Evolutionary conservation across 2,329 filamentous ascomycete genomes (phyloP), one percentile per base, ranked within the genome.

Genomic region (Aspergillus clavatus): DNA sequence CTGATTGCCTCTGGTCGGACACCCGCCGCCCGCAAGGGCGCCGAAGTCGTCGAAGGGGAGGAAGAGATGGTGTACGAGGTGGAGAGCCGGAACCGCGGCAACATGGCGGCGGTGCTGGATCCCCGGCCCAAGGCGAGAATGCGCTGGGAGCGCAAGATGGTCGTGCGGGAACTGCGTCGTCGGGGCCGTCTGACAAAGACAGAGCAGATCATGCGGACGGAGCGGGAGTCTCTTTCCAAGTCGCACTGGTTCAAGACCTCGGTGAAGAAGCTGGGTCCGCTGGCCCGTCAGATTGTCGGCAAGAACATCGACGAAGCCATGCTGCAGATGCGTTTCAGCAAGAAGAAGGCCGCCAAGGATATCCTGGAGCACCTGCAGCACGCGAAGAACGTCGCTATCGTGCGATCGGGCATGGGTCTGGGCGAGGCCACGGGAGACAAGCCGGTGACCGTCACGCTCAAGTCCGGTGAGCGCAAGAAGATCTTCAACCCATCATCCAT

Each of bases 241-340:
- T 89, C 83, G 51, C 78, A 84, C 38, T 79, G 80, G 55, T 79
- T 96, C 63, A 84, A 89, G 59, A 96, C 93, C 2, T 89, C 83
- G 39, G 75, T 87, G 53, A 98, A 98, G 81, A 98, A 98, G 74
- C 77, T 98, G 44, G 83, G 85, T 42, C 84, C 87, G 58, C 73
- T 98, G 40, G 84, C 91, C 19, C 82, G 86, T 44, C 93, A 97
- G 72, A 93, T 98, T 61, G 79, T 83, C 2, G 93, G 93, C 55
- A 97, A 96, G 79, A 84, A 84, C n/a, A 76, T 98, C 50, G 89
- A 94, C 46, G 90, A 98, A 27, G 93, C 93, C 11, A 87, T 97
- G 55, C 72, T 87, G 43, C 93, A 98, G 76, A 95, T 98, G 88
- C 81, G 84, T 45, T 97, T 91, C 73, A 91, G 85, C 67, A 88